These are phyloP conservation scores for Metschnikowia amazonensis DNA, from an alignment of 805 yeast species.

Conservation along the genomic window DNA sequence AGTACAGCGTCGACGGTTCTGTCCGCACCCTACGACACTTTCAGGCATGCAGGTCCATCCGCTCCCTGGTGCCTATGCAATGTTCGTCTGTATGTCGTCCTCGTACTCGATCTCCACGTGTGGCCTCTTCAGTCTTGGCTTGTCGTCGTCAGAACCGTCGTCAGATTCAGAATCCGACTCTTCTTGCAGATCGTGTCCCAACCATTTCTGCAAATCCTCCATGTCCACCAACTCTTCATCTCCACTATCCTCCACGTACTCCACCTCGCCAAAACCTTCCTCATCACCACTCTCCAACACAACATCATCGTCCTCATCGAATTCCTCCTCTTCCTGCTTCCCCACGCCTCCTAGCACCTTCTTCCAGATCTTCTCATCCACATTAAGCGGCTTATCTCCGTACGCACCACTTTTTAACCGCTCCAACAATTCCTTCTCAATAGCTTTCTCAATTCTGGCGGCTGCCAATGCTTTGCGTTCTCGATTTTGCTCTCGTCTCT, in stretches of 20 bases:
- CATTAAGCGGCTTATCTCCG: slow-evolving; percentile 96
- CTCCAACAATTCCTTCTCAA: slow-evolving; percentile 91
- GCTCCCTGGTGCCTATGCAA: slow-evolving; percentile 19
- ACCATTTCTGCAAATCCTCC: slow-evolving; percentile 91
- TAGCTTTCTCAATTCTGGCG: slow-evolving; percentile 93
- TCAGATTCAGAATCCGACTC: slow-evolving; percentile 28
- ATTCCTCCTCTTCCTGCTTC: slow-evolving; percentile 57
- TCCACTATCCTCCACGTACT: slow-evolving; percentile 86
- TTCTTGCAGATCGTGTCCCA: slow-evolving; percentile 37
- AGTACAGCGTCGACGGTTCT: neutral
- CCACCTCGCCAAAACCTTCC: slow-evolving; percentile 67
- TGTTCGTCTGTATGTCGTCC: slow-evolving; percentile 50
- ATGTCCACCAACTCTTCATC: slow-evolving; percentile 87
- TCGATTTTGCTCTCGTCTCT: slow-evolving; percentile 88
- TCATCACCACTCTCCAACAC: slow-evolving; percentile 43
- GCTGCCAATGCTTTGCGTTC: slow-evolving; percentile 96
- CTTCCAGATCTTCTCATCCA: slow-evolving; percentile 94
- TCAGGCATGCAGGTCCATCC: neutral
- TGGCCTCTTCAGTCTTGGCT: slow-evolving; percentile 49
- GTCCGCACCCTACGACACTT: neutral
- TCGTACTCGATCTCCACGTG: slow-evolving; percentile 83
- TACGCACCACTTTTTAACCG: slow-evolving; percentile 97
- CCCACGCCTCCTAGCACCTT: slow-evolving; percentile 75
- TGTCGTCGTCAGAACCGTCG: slow-evolving; percentile 34
- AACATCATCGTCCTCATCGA: slow-evolving; percentile 45